These are phyloP conservation scores for Oryza nivara DNA, from an alignment of 176 grass and related monocot species.

Conservation along the genomic window DNA sequence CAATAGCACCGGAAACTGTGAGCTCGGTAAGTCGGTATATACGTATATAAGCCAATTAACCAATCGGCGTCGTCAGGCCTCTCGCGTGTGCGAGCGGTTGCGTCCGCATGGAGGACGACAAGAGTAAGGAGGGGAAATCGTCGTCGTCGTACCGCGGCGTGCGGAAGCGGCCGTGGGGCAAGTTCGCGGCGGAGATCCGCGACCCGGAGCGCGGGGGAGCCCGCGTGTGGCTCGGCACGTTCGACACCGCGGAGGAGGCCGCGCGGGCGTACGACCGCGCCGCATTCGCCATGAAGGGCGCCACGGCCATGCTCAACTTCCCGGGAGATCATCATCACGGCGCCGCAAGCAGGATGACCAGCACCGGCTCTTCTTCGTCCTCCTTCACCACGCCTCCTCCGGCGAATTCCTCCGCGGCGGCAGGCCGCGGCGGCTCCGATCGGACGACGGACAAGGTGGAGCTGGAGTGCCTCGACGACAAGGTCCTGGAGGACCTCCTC, in stretches of 20 bases:
- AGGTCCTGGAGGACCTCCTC: slow-evolving; percentile 65
- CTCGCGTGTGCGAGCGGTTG: background rate
- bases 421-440: background rate
- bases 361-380: slow-evolving; percentile 34
- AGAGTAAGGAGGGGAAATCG: slow-evolving; percentile 44
- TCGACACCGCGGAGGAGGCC: slow-evolving; percentile 79
- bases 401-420: background rate
- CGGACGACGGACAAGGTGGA: slow-evolving; percentile 50
- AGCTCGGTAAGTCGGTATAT: background rate
- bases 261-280: slow-evolving; percentile 80
- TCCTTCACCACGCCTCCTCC: slow-evolving; percentile 22
- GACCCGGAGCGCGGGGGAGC: slow-evolving; percentile 66
- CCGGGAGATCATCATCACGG: slow-evolving; percentile 10
- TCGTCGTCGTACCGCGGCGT: slow-evolving; percentile 64
- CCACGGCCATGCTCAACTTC: slow-evolving; percentile 79
- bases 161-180: slow-evolving; percentile 77
- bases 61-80: background rate
- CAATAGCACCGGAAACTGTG: background rate
- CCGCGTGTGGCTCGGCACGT: slow-evolving; percentile 83
- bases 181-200: slow-evolving; percentile 81
- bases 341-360: slow-evolving; percentile 26
- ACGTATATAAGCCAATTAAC: background rate
- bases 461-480: slow-evolving; percentile 71
- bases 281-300: slow-evolving; percentile 67
- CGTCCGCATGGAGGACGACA: slow-evolving; percentile 46